Evolutionary conservation across 495 filamentous ascomycete species (phyloP), one percentile per base, ranked within the genome.

Genomic region (Penicillium canescens): DNA sequence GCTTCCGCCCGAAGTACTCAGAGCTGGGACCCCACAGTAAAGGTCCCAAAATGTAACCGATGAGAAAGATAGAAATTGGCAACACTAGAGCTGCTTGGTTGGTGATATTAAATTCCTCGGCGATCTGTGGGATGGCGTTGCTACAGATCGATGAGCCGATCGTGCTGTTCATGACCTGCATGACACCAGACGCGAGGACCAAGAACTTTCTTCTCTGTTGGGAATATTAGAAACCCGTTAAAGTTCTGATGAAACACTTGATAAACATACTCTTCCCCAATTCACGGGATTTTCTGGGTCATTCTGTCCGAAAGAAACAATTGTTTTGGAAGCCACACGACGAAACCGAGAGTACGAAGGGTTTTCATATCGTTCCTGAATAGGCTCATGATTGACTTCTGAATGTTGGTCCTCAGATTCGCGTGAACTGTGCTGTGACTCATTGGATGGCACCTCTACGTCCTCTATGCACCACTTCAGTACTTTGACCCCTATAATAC

Each of bases 81-180:
- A 92, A 76, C n/a, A 89, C 83, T 10, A 84, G 72, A 14, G 80
- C 73, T 39, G 72, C 69, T 39, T 85, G 62, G 34, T 81, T 78
- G 3, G 75, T 78, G 46, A 90, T 69, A 46, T 77, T 50, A 70
- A 85, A 91, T 50, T 86, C 76, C 7, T 68, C 56, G 0, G 77
- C 69, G 14, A 89, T 86, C 43, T 75, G 79, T 4, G 74, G 75
- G 37, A 81, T 82, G 37, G 82, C 82, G 58, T 82, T 86, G 50
- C 82, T 82, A 2, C 88, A 85, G 13, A 92, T 69, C 0, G 85
- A 78, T 26, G 82, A 86, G 3, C 83, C 83, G 60, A 92, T 80
- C n/a, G 88, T 91, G 33, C 81, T 85, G 69, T 91, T 92, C 62
- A 89, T 65, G 39, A 92, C 87, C 26, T 82, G 72, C 56, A 83